Base-by-base conservation (phyloP, 805 yeast genomes). In the Ogataea paradorogensis region DNA sequence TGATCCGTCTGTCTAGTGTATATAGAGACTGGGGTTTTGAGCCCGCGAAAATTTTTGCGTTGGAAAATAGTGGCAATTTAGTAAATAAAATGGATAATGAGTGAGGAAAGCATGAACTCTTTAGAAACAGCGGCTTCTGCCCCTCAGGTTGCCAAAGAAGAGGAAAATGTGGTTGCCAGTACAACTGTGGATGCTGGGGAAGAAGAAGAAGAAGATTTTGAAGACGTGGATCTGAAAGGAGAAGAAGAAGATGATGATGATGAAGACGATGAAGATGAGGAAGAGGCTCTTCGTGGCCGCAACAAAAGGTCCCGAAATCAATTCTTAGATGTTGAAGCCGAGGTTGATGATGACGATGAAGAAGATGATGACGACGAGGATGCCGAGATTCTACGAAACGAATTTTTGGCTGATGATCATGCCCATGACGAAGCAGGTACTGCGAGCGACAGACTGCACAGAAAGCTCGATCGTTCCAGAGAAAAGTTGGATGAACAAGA, bases 241-340 rank as follows among this genome's bases (percentile, higher is more conserved):
- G 46, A 47, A 3, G 61, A 45, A 5, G 53, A 50, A 8, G 52
- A 39, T 1, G 58, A 50, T 15, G 60, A 50, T 6, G 65, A 54
- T 1, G 67, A 56, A 1, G 63, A 51, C 0, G 61, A 55, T 0
- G 67, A 57, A 4, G 65, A 53, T 1, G 64, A 46, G 11, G 54
- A 47, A 1, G 72, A 65, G 0, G 71, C 66, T 3, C 63, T 65
- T n/a, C 71, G 70, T 5, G 69, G 73, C 31, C 64, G 67, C 34
- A 67, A 67, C 43, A 73, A 69, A 47, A 67, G 73, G 57, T 66
- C 76, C 55, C 74, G 85, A 44, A 91, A 91, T 63, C 90, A 84
- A 71, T 93, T 89, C 63, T 74, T 93, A 66, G 99, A 93, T 85
- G 95, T 93, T 39, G 98, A 93, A 71, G 99, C 97, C 44, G 98